phyloP scores from a whole-genome alignment of 2,329 filamentous ascomycete genomes.

The Scortechinia acanthostroma region DNA sequence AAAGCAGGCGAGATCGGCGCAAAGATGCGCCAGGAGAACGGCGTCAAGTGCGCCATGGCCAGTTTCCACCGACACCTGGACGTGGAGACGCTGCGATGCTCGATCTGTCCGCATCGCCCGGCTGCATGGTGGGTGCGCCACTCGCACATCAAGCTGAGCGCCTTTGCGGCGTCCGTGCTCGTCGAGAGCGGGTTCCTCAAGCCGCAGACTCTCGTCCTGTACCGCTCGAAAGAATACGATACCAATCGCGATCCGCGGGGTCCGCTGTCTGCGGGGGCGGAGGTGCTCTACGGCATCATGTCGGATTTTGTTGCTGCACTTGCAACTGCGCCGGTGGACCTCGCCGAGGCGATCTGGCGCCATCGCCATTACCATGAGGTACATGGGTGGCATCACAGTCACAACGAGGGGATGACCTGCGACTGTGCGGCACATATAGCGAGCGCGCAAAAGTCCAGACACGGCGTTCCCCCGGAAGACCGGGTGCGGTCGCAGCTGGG shows the following conservation, averaged over 20 bases:
- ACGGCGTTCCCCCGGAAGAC: background rate
- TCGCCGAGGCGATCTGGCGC: no score
- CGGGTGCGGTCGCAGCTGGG: no score
- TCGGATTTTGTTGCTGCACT: background rate
- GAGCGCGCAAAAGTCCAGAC: no score
- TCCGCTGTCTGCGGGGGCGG: background rate
- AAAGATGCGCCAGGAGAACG: constrained; percentile 6
- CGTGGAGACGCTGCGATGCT: constrained; percentile 40
- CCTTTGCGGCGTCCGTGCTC: constrained; percentile 46
- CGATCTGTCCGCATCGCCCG: constrained; percentile 37
- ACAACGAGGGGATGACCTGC: no score
- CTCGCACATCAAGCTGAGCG: constrained; percentile 42
- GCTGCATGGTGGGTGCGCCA: constrained; percentile 52
- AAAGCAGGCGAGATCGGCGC: constrained; percentile 29
- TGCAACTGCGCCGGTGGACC: background rate
- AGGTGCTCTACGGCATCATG: background rate
- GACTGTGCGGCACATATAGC: no score
- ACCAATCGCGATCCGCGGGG: background rate
- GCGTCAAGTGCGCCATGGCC: constrained; percentile 32
- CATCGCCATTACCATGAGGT: background rate
- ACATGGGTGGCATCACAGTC: background rate
- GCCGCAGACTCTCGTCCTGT: constrained; percentile 48
- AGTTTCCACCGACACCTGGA: constrained; percentile 42
- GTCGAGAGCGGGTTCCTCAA: constrained; percentile 40
- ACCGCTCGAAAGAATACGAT: constrained; percentile 8